Percentiles rank a stretch among this genome's conserved stretches.
Conservation (phyloP, 2,329 filamentous ascomycete genomes). For the Scedosporium dehoogii region DNA sequence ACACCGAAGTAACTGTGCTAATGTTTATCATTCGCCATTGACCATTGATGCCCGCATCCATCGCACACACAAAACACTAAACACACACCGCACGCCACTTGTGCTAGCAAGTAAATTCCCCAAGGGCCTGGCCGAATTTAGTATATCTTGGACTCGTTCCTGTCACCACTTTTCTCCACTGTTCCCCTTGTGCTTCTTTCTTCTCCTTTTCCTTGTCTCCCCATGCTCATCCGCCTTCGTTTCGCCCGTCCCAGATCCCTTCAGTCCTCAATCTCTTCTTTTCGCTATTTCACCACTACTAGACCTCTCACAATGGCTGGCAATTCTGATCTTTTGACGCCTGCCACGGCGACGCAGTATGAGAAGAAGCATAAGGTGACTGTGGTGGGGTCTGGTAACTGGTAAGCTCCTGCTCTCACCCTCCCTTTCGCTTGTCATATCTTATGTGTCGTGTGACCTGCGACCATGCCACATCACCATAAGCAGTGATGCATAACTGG, state of each 20-base stretch:
- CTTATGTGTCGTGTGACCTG: neutral
- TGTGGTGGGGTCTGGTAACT: constrained; percentile 92
- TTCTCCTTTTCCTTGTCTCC: constrained; percentile 9
- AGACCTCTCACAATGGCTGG: neutral
- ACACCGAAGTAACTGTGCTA: too few species aligned
- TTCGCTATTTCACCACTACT: neutral
- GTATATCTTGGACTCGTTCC: neutral
- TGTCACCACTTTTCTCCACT: constrained; percentile 16
- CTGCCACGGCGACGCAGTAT: constrained; percentile 31
- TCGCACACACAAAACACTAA: too few species aligned
- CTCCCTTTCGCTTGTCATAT: neutral
- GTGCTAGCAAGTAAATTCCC: neutral
- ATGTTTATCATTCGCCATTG: too few species aligned
- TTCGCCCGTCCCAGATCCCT: constrained; percentile 4
- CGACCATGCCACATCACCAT: too few species aligned
- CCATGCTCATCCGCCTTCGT: constrained; percentile 12
- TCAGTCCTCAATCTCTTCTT: neutral
- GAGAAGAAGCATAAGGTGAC: constrained; percentile 83
- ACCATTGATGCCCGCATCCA: too few species aligned
- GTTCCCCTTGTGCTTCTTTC: constrained; percentile 12
- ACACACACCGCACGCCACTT: neutral
- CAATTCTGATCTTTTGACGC: neutral
- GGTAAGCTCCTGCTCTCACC: constrained; percentile 40
- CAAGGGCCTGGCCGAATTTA: neutral
- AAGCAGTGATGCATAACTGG: too few species aligned